Base-by-base conservation (phyloP, 306 rosid genomes). In the Sindora glabra region DNA sequence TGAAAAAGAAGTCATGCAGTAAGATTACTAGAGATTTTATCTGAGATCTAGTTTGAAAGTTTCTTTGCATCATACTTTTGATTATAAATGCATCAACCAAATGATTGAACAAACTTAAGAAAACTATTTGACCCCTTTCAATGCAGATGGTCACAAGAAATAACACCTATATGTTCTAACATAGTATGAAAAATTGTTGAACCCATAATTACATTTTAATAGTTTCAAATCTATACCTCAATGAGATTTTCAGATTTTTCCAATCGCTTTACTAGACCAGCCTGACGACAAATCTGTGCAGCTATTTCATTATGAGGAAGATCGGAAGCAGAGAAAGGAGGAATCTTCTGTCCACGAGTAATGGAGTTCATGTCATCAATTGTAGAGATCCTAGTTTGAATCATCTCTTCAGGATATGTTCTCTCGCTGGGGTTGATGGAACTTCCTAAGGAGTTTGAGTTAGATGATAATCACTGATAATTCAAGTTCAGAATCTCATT, bases 261-360 rank as follows among this genome's bases (percentile, higher is more conserved):
- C 73, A 92, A 61, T 55, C 99, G 87, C 85, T 89, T 92, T 56
- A 92, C 99, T 77, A 92, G 77, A 76, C 99, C 99, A 67, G 99
- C 99, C 66, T 92, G 99, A 18, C 99, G 99, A 77, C 99, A 92
- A 61, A 92, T 92, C 78, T 92, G 99, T 38, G 99, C 99, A 64
- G 99, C 99, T 27, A 92, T 92, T 83, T 92, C 99, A 69, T 89
- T 92, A 70, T 92, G 99, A 32, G 99, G 99, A 74, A 92, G 99
- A 76, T 97, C 99, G 34, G 99, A 96, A 86, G 99, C 99, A 18
- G 99, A 92, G 74, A 92, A 92, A 42, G 89, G 96, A 32, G 99
- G 99, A 59, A 92, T 92, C 83, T 92, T 92, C 67, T 92, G 99
- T 73, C 99, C 99, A 83, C 99, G 82, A 40, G 99, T 97, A 78